Base-by-base conservation (phyloP, 1,139 yeast species). In the Blastobotrys raffinosifermentans region DNA sequence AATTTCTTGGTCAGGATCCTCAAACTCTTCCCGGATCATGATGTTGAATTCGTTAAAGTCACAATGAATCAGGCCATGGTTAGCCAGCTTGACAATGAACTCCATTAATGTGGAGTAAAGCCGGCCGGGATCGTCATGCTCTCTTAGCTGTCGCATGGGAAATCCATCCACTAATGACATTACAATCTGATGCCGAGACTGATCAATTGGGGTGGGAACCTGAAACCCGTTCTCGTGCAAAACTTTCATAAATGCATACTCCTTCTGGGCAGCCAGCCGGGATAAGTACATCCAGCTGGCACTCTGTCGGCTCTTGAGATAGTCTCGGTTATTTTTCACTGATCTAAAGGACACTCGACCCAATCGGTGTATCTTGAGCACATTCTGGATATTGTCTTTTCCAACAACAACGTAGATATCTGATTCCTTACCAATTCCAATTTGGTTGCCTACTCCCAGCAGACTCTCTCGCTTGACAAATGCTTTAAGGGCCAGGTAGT, bases 351-450 rank as follows among this genome's bases (percentile, higher is more conserved):
- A 87, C 1, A 93, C 83, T 57, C 98, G 75, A 21, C 99, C 99
- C 42, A 91, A 69, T 49, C 98, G 72, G 62, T 89, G 97, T 32
- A 91, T 81, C 61, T 91, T 91, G 55, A 93, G 61, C 9, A 89
- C 96, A 52, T 73, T 74, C 43, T 76, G 75, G 11, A 57, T 58
- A 1, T 94, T 94, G 18, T 70, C 57, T 8, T 72, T 66, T 53
- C 83, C 91, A 41, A 83, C 79, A 1, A 84, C 89, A n/a, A 91
- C 73, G 58, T 81, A 87, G 53, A 91, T 89, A 63, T 91, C 98
- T 3, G 96, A 86, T 60, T 91, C 98, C 58, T 91, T 91, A 54
- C 98, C 98, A 35, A 93, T 95, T 40, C 98, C 98, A 51, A 91
- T 87, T 17, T 83, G 85, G 31, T 80, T 72, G 13, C 96, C 97